phyloP scores from a whole-genome alignment of 179 eudicot species.

The Camellia oleifera region DNA sequence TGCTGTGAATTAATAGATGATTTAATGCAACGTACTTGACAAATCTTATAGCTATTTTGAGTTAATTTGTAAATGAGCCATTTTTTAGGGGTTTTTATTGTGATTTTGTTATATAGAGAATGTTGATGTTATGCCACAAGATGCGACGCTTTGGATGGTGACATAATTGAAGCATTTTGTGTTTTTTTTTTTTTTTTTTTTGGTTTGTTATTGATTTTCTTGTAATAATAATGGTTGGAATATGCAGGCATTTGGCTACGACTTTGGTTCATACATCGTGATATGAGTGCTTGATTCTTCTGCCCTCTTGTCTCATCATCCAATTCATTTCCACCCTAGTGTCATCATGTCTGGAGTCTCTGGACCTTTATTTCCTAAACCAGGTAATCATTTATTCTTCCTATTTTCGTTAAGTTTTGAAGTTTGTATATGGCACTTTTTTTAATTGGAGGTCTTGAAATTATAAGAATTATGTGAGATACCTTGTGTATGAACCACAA shows the following conservation, averaged over 20 bases:
- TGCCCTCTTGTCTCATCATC: not conserved
- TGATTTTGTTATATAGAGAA: not conserved
- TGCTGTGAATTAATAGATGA: not conserved
- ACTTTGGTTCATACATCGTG: slow-evolving; percentile 12
- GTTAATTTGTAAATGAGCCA: not conserved
- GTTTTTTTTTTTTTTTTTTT: no score
- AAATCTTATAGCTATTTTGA: no score
- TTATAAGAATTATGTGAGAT: not conserved
- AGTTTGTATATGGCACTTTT: not conserved
- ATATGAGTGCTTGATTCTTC: slow-evolving; percentile 21
- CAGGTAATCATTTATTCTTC: slow-evolving; percentile 1
- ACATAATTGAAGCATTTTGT: not conserved
- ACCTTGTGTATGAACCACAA: not conserved
- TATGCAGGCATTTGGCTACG: slow-evolving; percentile 16
- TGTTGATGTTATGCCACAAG: not conserved
- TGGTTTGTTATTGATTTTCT: not conserved
- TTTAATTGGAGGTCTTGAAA: not conserved
- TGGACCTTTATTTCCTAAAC: slow-evolving; percentile 15
- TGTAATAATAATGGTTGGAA: slow-evolving; percentile 3
- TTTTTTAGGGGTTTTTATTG: not conserved
- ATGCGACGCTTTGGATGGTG: not conserved
- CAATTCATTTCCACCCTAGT: not conserved
- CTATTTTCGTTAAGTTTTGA: not conserved
- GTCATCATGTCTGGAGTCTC: slow-evolving; percentile 21
- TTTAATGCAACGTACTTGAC: not conserved